A percentile compares a stretch with the other conserved stretches of the same genome.
These are phyloP conservation scores for Colletotrichum euphorbiae DNA, from an alignment of 2,329 filamentous ascomycete genomes.

Conservation along the genomic window DNA sequence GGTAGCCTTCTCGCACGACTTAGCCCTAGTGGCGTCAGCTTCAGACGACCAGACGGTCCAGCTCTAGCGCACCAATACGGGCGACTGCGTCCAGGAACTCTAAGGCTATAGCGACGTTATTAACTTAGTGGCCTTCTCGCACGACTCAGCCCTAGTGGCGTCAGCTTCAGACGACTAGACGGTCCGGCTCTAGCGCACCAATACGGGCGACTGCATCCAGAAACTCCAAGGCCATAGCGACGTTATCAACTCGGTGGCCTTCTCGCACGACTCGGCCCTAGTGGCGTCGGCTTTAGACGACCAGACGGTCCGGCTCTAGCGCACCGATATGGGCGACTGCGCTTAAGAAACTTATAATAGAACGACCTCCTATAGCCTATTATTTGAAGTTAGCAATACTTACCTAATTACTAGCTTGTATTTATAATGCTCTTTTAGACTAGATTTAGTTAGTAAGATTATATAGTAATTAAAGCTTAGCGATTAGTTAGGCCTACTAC, in stretches of 20 bases:
- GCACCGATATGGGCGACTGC: conserved; percentile 23
- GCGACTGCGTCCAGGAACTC: conserved; percentile 21
- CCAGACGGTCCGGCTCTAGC: conserved; percentile 9
- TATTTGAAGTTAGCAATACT: background rate
- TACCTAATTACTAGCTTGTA: background rate
- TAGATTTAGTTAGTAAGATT: background rate
- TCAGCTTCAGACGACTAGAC: conserved; percentile 4
- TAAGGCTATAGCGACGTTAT: conserved; percentile 20
- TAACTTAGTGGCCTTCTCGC: conserved; percentile 32
- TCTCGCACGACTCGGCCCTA: conserved; percentile 35
- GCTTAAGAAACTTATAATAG: background rate
- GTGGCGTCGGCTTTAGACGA: background rate
- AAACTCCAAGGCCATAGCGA: conserved; percentile 24
- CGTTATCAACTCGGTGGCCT: conserved; percentile 18
- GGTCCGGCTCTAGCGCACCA: conserved; percentile 10
- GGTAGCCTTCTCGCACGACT: conserved; percentile 37
- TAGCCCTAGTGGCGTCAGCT: conserved; percentile 12
- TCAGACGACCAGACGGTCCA: conserved; percentile 1
- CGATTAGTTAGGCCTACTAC: background rate
- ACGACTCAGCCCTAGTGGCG: conserved; percentile 25
- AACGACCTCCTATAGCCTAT: background rate
- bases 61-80: conserved; percentile 23
- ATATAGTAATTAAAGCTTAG: background rate
- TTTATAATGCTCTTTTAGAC: background rate
- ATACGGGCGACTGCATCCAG: conserved; percentile 27